Conservation (phyloP, 1,284 basidiomycete genomes). For the Leccinum fallax region DNA sequence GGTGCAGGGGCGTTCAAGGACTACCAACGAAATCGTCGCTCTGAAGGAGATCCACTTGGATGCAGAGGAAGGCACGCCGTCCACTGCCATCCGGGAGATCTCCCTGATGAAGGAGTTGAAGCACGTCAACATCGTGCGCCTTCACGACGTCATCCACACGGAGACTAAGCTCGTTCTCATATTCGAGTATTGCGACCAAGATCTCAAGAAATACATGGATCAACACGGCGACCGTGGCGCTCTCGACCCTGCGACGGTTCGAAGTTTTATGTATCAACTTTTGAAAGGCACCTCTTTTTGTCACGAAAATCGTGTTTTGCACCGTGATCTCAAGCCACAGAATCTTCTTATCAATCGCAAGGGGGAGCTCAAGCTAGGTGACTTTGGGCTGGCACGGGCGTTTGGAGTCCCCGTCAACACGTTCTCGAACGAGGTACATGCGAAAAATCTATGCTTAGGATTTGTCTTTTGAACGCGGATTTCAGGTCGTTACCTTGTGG, state of each 20-base stretch:
- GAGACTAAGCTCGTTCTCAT: constrained; percentile 98
- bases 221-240: constrained; percentile 95
- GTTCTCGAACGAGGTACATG: constrained; percentile 88
- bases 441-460: background rate
- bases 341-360: constrained; percentile 97
- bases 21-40: constrained; percentile 89
- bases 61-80: constrained; percentile 93
- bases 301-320: constrained; percentile 97
- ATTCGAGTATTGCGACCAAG: constrained; percentile 98
- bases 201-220: constrained; percentile 99
- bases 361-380: constrained; percentile 96
- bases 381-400: constrained; percentile 93
- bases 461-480: constrained; percentile 10
- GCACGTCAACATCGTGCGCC: constrained; percentile 92
- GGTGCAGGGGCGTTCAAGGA: constrained; percentile 75
- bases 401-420: constrained; percentile 97
- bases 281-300: constrained; percentile 98
- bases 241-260: constrained; percentile 90
- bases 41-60: constrained; percentile 95
- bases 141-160: constrained; percentile 98
- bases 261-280: constrained; percentile 97
- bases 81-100: constrained; percentile 94
- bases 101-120: constrained; percentile 97
- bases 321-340: constrained; percentile 97
- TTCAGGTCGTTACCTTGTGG: constrained; percentile 96